A percentile compares a stretch with the other conserved stretches of the same genome.
Conservation (phyloP, 164 flowering plant genomes). For the Chimonanthus salicifolius region DNA sequence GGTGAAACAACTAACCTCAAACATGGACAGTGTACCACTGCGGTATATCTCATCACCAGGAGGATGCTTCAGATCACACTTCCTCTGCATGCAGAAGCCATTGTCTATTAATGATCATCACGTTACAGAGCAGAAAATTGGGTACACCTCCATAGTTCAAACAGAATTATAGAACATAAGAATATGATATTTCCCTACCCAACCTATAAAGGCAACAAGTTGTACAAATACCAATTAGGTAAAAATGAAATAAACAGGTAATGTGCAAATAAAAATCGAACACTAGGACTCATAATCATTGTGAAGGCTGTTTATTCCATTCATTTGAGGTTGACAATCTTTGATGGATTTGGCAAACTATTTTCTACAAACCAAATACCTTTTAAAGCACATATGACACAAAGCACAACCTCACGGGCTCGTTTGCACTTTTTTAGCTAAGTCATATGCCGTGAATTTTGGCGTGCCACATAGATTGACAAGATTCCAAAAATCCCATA, state of each 20-base stretch:
- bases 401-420: too few species aligned
- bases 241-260: not conserved
- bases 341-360: too few species aligned
- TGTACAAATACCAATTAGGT: not conserved
- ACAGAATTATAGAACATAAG: not conserved
- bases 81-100: slow-evolving; percentile 42
- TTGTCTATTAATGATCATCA: not conserved
- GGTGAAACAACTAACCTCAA: slow-evolving; percentile 54
- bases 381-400: too few species aligned
- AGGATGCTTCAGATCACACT: slow-evolving; percentile 99
- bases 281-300: not conserved
- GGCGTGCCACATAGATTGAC: too few species aligned
- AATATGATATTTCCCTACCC: not conserved
- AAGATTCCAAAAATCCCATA: too few species aligned
- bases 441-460: too few species aligned
- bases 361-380: too few species aligned
- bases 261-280: not conserved
- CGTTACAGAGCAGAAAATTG: not conserved
- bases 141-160: not conserved
- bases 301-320: not conserved
- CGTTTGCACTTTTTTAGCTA: too few species aligned
- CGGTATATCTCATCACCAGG: slow-evolving; percentile 99
- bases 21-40: slow-evolving; percentile 90
- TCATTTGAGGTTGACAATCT: too few species aligned
- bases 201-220: not conserved